A percentile compares a stretch with the other conserved stretches of the same genome.
phyloP scores from a whole-genome alignment of 192 early-diverging fungal species.

The Backusella psychrophila region DNA sequence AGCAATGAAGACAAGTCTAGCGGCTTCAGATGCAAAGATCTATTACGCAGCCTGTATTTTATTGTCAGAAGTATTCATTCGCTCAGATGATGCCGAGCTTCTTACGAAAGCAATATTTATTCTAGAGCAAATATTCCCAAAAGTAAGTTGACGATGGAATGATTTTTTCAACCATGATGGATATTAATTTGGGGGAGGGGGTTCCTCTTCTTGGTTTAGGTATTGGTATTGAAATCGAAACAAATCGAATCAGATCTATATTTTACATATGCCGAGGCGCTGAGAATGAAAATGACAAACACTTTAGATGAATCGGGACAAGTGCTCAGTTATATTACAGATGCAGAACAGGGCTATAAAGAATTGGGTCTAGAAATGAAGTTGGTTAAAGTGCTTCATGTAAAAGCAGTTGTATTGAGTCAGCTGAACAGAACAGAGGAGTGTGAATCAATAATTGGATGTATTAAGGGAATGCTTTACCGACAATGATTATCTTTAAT shows the following conservation, averaged over 20 bases:
- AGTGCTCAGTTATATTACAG: background rate
- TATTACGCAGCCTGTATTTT: background rate
- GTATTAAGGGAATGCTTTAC: background rate
- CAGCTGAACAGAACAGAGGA: background rate
- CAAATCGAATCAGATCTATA: background rate
- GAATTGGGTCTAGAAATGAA: background rate
- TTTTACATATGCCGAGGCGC: slow-evolving; percentile 7
- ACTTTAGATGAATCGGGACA: background rate
- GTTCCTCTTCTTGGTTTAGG: background rate
- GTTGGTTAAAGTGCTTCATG: background rate
- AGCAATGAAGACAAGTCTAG: background rate
- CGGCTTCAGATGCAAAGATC: background rate
- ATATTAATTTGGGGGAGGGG: background rate
- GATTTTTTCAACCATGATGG: background rate
- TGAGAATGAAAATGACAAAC: background rate
- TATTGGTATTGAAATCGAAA: slow-evolving; percentile 1
- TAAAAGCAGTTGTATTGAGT: background rate
- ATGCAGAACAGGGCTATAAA: background rate
- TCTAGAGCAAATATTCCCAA: background rate
- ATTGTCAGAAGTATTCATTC: background rate
- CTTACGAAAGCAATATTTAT: background rate
- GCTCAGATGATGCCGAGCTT: background rate
- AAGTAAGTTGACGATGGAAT: background rate
- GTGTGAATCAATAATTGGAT: no score
- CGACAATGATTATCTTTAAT: background rate